Base-by-base conservation (phyloP, 768 basidiomycete genomes). In the Suillus weaverae region DNA sequence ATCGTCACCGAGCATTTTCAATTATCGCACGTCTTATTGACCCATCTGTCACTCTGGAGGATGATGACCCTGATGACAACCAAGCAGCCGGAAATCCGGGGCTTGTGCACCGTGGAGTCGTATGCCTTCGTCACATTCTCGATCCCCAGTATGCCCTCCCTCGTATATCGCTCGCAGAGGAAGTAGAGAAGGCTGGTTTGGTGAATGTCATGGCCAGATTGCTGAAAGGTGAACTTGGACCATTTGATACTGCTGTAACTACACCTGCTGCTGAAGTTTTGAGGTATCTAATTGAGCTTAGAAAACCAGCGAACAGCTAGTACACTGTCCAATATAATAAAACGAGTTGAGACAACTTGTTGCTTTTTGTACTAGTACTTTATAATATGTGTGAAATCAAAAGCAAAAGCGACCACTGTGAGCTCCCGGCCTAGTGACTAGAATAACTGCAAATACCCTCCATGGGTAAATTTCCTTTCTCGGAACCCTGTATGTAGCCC, bases 61-160 rank as follows among this genome's bases (percentile, higher is more conserved):
- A 71, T n/a, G 79, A 79, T 10, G 72, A 78, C 8, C 75, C 73
- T 2, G 80, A 76, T 9, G 81, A 80, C 11, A 78, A 78, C 8
- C 66, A 64, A 6, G 66, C 62, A 5, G 71, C 78, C 63, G 70
- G 76, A 14, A 78, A 90, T 69, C 80, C 85, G 0, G 91, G 90
- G 11, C 82, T 95, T 46, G 81, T 90, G 13, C 89, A 94, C 73
- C 87, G 95, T 33, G 94, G 89, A 1, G 83, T 91, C 0, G 83
- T 94, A n/a, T 91, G 90, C 71, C 77, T 89, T 30, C 79, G 81
- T 43, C 94, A 93, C 71, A 74, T 95, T 48, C 71, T 79, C 18
- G 84, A 81, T 63, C 74, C 86, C 11, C 70, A 80, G 26, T 79
- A 83, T 64, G 69, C 73, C 33, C 72, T 72, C 7, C 72, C 75